Percentiles rank a stretch among this genome's conserved stretches.
Conservation (phyloP, 2,329 filamentous ascomycete genomes). For the Epicoccum nigrum region DNA sequence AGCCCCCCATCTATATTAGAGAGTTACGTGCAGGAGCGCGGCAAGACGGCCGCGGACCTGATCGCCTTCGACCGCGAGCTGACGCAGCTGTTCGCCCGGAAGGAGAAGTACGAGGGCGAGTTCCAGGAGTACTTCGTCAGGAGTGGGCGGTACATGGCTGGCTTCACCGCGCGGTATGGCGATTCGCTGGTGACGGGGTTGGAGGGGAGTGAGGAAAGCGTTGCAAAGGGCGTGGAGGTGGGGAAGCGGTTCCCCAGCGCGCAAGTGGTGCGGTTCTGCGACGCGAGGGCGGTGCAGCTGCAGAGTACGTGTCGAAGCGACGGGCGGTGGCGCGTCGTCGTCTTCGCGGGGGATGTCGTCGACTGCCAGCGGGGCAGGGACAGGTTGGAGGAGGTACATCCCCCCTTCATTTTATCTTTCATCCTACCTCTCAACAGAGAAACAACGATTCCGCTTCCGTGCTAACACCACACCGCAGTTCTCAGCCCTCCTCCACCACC, state of each 20-base stretch:
- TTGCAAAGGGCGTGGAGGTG: conserved; percentile 49
- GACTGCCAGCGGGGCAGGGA: conserved; percentile 20
- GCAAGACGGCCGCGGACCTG: conserved; percentile 54
- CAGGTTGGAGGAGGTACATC: conserved; percentile 48
- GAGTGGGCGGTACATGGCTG: conserved; percentile 65
- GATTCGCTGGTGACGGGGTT: conserved; percentile 55
- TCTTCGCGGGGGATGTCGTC: conserved; percentile 55
- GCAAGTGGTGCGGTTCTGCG: conserved; percentile 65
- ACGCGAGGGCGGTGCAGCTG: conserved; percentile 63
- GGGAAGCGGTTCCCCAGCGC: conserved; percentile 60
- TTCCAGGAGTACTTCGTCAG: conserved; percentile 65
- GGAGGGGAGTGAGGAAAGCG: conserved; percentile 39
- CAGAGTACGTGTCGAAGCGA: conserved; percentile 58
- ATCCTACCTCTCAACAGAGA: no score
- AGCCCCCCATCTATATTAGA: conserved; percentile 61
- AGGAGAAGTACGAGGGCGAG: conserved; percentile 53
- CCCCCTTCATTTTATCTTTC: no score
- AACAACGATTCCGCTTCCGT: no score
- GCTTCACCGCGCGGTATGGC: conserved; percentile 62
- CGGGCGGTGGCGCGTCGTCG: conserved; percentile 59
- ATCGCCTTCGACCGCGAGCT: conserved; percentile 65
- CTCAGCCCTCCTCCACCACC: conserved; percentile 29
- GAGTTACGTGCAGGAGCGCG: conserved; percentile 68
- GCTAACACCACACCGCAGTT: conserved; percentile 21
- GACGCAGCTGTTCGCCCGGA: conserved; percentile 59